Evolutionary conservation across 805 yeast genomes (phyloP), one percentile per base, ranked within the genome.

Genomic region (Saccharomycopsis lassenensis): DNA sequence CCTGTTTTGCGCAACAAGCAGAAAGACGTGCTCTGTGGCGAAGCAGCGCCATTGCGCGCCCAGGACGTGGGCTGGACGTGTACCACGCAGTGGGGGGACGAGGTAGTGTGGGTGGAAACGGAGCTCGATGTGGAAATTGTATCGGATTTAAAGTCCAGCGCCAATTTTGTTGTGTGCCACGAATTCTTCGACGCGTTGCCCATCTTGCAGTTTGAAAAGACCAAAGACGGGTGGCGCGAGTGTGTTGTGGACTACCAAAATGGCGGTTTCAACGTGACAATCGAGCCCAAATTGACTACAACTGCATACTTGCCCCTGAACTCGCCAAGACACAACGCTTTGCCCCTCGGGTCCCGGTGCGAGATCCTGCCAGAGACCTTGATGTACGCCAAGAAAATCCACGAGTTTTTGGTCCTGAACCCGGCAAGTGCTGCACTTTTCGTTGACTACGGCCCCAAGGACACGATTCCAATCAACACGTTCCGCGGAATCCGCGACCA

Each of bases 111-210:
- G 83, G 62, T 69, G 3, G 72, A 71, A 38, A 76, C 75, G 5
- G 76, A 71, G 42, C 61, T 63, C 31, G 77, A 71, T 39, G 54
- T 69, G 3, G 52, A 47, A 2, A 33, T 24, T 11, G 17, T 40
- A 5, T 40, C 45, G 2, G 48, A 51, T 25, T 51, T 21, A 29
- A 50, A 50, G 4, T 39, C 32, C 3, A 30, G 47, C 17, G 63
- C 82, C 29, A 78, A 80, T 41, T 83, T 71, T 51, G 62, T 81
- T 4, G 52, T 84, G 36, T 91, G 93, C 0, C 94, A 84, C 52
- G 94, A 84, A 54, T 84, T 84, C 49, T 84, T 78, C 51, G 94
- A 84, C 56, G 94, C 94, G 0, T 59, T 84, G 38, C 94, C 94
- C 0, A 74, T 84, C 17, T 74, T 77, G 45, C 69, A 76, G 44